Conservation (phyloP, 1,284 basidiomycete genomes). For the Pyrrhoderma noxium region DNA sequence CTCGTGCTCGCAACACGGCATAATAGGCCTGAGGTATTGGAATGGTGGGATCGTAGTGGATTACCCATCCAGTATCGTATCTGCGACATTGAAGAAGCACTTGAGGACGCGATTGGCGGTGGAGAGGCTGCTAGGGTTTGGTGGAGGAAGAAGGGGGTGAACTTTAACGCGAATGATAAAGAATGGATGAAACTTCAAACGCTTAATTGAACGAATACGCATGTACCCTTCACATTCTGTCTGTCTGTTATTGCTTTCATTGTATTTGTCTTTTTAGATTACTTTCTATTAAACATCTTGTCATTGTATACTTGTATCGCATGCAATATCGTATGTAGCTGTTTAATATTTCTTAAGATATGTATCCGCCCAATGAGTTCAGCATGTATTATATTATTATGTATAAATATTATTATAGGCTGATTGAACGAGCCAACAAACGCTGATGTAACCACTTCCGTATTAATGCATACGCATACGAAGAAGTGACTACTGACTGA, state of each 20-base stretch:
- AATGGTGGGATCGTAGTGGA: constrained; percentile 78
- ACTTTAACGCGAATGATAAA: constrained; percentile 72
- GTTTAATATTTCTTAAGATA: no score
- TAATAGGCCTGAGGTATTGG: constrained; percentile 71
- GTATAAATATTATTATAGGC: not conserved
- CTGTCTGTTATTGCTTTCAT: no score
- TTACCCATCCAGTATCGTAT: constrained; percentile 73
- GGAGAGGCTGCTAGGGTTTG: constrained; percentile 63
- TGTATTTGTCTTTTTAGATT: no score
- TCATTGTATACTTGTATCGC: not conserved
- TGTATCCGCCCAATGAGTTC: no score
- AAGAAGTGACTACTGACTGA: no score
- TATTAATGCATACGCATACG: no score
- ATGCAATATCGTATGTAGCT: no score
- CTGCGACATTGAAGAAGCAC: constrained; percentile 80
- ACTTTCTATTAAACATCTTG: no score
- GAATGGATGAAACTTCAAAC: constrained; percentile 78
- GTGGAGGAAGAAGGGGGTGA: constrained; percentile 72
- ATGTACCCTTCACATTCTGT: no score
- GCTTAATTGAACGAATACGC: constrained; percentile 41
- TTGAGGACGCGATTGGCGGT: constrained; percentile 75
- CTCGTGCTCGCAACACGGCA: constrained; percentile 71
- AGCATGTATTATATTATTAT: not conserved
- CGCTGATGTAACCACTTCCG: no score
- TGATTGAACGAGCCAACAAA: no score